Evolutionary conservation across 2,329 filamentous ascomycete species (phyloP).

Genomic region (Gnomoniopsis smithogilvyi): DNA sequence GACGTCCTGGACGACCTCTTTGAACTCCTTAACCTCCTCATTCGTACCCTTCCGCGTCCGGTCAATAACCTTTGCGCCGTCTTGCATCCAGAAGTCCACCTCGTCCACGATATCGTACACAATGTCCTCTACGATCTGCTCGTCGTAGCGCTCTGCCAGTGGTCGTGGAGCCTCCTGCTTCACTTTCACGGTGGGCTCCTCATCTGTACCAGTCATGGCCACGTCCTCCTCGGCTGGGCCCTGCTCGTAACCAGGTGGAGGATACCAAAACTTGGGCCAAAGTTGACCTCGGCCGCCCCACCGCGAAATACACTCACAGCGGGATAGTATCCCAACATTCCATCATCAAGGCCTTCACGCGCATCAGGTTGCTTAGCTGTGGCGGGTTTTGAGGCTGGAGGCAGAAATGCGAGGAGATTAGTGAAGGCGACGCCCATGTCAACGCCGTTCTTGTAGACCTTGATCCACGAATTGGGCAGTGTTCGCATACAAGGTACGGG

Average conservation of each 20-base stretch:
- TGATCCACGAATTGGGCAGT: conserved; percentile 80
- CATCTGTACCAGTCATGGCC: conserved; percentile 43
- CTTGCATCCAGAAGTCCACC: conserved; percentile 82
- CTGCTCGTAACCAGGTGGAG: conserved; percentile 60
- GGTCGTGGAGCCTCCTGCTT: conserved; percentile 42
- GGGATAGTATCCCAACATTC: conserved; percentile 92
- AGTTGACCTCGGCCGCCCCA: conserved; percentile 88
- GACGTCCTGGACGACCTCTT: conserved; percentile 64
- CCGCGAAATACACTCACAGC: conserved; percentile 89
- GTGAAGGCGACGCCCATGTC: conserved; percentile 85
- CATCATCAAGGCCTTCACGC: conserved; percentile 86
- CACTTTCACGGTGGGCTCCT: conserved; percentile 17
- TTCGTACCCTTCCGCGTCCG: conserved; percentile 36
- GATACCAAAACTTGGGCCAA: conserved; percentile 90
- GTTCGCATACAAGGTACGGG: conserved; percentile 73
- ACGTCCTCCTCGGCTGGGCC: conserved; percentile 40
- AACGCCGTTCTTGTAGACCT: conserved; percentile 88
- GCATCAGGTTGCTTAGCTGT: conserved; percentile 62
- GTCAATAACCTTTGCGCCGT: conserved; percentile 51
- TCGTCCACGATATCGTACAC: conserved; percentile 94
- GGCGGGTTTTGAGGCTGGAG: conserved; percentile 77
- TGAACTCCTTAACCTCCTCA: conserved; percentile 54
- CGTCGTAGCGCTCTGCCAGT: conserved; percentile 76
- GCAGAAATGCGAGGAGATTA: conserved; percentile 84
- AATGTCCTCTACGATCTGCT: conserved; percentile 93